Evolutionary conservation across 2,329 filamentous ascomycete species (phyloP).

Genomic region (Beauveria varroae): DNA sequence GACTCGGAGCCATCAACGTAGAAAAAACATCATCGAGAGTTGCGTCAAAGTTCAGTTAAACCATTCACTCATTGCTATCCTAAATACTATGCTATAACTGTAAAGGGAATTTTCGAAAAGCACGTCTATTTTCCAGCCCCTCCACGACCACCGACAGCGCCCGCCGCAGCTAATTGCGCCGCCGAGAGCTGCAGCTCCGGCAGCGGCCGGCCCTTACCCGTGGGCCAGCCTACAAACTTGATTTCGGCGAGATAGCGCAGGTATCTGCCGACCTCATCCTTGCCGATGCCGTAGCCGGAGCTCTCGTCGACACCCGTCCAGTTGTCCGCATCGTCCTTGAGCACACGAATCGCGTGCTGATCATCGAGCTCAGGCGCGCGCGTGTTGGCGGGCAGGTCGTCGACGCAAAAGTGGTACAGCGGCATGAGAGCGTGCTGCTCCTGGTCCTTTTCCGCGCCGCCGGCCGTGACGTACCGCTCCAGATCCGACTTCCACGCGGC

Average conservation of each 20-base stretch:
- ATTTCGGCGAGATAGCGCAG: conserved; percentile 23
- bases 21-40: too few species aligned
- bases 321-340: conserved; percentile 55
- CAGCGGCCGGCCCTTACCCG: conserved; percentile 8
- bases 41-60: too few species aligned
- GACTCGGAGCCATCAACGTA: too few species aligned
- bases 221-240: conserved; percentile 23
- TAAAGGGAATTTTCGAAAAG: too few species aligned
- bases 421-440: conserved; percentile 40
- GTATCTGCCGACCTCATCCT: conserved; percentile 20
- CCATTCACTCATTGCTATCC: too few species aligned
- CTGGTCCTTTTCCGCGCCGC: conserved; percentile 18
- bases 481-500: conserved; percentile 23
- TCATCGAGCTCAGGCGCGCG: conserved; percentile 63
- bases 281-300: conserved; percentile 28
- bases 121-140: too few species aligned
- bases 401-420: conserved; percentile 64
- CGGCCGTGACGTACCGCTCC: conserved; percentile 21
- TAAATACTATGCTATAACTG: too few species aligned
- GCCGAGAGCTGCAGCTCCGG: too few species aligned
- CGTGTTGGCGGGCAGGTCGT: conserved; percentile 59
- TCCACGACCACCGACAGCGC: too few species aligned
- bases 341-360: conserved; percentile 53
- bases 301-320: conserved; percentile 53
- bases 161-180: too few species aligned